Evolutionary conservation across 202 grass and related monocot species (phyloP), one percentile per base, ranked within the genome.

Genomic region (Carex arenaria): DNA sequence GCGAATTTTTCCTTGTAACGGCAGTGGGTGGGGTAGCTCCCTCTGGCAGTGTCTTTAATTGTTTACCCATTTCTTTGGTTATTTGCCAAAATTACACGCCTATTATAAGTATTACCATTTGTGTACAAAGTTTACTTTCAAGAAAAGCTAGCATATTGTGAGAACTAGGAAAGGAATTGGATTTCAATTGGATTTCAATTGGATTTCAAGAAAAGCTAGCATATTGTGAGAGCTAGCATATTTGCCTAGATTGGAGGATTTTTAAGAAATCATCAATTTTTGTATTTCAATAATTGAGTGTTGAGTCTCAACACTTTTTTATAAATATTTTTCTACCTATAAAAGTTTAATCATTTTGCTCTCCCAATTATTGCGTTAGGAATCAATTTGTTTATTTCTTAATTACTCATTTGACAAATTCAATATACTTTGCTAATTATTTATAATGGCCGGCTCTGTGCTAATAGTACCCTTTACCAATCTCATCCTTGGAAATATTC

Each of bases 401-500:
- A 43, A 69, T 69, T 69, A 43, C 13, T 30, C 11, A 20, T 45
- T 76, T 56, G 13, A 51, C 14, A 26, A 76, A 53, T 55, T 47
- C 52, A 28, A 53, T 9, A 3, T 67, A 3, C 15, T 67, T 17
- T n/a, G 14, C 7, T 40, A 38, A 38, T 38, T 38, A 18, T 67
- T 67, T 67, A 62, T 23, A 4, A 32, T 32, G 13, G 28, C 63
- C 63, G 26, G 63, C 28, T 65, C 26, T 65, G 0, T 60, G 26
- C 26, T 61, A 60, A 64, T 12, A 64, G 61, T 30, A 28, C 23
- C 23, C 8, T 72, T 72, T 49, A 51, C 19, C 43, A 72, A 19
- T 72, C 69, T 72, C 49, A 72, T 72, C 69, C 69, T 49, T 14
- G 47, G 23, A 75, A 75, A 53, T 20, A 53, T 74, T 74, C 19